These are phyloP conservation scores for Populus ilicifolia DNA, from an alignment of 345 rosid species.

Conservation along the genomic window DNA sequence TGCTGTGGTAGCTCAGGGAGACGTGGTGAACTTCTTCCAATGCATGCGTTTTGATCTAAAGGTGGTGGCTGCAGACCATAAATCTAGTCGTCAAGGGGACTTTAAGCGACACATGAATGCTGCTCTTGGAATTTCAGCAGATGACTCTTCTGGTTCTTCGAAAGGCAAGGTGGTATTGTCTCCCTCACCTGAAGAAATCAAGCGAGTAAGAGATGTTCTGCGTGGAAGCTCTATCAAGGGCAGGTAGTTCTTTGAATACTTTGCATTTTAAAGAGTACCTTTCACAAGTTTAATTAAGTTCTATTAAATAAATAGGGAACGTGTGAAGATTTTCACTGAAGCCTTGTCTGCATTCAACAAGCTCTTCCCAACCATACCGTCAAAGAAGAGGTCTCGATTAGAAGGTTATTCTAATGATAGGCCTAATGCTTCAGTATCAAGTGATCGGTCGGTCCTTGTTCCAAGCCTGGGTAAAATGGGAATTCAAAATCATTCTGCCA, in stretches of 20 bases:
- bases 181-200: slow-evolving; percentile 72
- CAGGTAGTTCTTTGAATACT: slow-evolving; percentile 58
- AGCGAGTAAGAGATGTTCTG: slow-evolving; percentile 58
- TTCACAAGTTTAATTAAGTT: slow-evolving; percentile 28
- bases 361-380: slow-evolving; percentile 59
- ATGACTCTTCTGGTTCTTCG: slow-evolving; percentile 56
- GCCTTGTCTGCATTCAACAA: slow-evolving; percentile 79
- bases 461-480: slow-evolving; percentile 67
- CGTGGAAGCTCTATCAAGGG: slow-evolving; percentile 67
- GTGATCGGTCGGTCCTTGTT: slow-evolving; percentile 56
- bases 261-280: slow-evolving; percentile 12
- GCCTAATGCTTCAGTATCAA: slow-evolving; percentile 42
- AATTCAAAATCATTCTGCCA: slow-evolving; percentile 53
- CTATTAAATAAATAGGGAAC: slow-evolving; percentile 59
- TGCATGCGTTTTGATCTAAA: slow-evolving; percentile 74
- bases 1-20: slow-evolving; percentile 56
- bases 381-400: slow-evolving; percentile 85
- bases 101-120: slow-evolving; percentile 58
- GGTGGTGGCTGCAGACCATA: slow-evolving; percentile 67
- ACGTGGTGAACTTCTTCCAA: slow-evolving; percentile 67
- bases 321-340: slow-evolving; percentile 64
- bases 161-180: slow-evolving; percentile 57
- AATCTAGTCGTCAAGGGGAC: slow-evolving; percentile 68
- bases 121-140: slow-evolving; percentile 74
- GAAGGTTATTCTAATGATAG: slow-evolving; percentile 67